Evolutionary conservation across 192 early-diverging fungal genomes (phyloP).

Genomic region (Coemansia pectinata): DNA sequence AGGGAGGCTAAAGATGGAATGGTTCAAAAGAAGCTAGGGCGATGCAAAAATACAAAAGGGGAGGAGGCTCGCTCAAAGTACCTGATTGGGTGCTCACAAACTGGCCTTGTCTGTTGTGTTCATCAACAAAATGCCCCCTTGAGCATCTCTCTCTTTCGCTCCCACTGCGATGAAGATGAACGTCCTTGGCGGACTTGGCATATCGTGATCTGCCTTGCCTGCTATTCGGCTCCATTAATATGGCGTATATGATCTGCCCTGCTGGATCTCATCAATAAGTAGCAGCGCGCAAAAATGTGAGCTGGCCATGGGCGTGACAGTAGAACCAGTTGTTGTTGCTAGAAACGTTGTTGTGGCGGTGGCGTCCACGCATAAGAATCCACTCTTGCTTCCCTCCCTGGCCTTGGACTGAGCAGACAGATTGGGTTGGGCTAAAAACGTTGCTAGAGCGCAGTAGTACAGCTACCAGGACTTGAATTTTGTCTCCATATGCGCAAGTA

Average conservation of each 20-base stretch:
- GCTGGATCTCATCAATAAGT: background rate
- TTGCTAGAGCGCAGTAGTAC: background rate
- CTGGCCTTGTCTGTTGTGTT: background rate
- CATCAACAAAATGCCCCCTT: background rate
- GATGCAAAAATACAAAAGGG: background rate
- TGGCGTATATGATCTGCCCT: background rate
- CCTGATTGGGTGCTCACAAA: background rate
- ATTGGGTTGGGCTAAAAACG: background rate
- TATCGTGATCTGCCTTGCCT: background rate
- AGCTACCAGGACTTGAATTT: background rate
- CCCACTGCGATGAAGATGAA: background rate
- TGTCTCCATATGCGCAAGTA: background rate
- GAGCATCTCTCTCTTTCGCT: background rate
- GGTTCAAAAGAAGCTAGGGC: background rate
- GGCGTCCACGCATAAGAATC: background rate
- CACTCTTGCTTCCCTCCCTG: background rate
- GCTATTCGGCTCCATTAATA: background rate
- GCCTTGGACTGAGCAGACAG: background rate
- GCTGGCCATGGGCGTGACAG: background rate
- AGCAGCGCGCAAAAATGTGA: background rate
- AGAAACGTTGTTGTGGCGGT: background rate
- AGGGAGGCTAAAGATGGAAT: conserved; percentile 3
- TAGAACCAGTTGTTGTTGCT: background rate
- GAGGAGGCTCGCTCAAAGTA: background rate
- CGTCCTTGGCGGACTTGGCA: background rate